A percentile compares a stretch with the other conserved stretches of the same genome.
Evolutionary conservation across 2,329 filamentous ascomycete genomes (phyloP).

Genomic region (Fusarium tuaranense): DNA sequence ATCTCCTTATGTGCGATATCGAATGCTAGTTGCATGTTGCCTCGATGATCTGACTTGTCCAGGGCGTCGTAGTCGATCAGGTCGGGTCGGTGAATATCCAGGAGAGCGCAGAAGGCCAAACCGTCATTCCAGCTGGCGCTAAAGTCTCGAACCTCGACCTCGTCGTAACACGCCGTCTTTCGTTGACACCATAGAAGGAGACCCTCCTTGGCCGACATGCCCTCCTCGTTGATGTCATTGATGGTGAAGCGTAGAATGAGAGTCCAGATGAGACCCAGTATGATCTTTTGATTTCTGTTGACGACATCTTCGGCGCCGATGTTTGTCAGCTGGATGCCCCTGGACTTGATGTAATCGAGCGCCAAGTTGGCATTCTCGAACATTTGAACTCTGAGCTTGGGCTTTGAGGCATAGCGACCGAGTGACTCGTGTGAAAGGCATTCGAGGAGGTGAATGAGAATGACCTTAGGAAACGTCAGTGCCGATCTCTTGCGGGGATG

Average conservation of each 20-base stretch:
- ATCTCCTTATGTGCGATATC: constrained; percentile 97
- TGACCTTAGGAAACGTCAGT: constrained; percentile 68
- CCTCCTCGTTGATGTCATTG: constrained; percentile 97
- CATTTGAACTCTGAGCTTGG: constrained; percentile 93
- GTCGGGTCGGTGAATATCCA: constrained; percentile 97
- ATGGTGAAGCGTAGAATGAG: constrained; percentile 98
- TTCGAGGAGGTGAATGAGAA: constrained; percentile 96
- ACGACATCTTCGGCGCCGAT: constrained; percentile 99
- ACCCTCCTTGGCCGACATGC: constrained; percentile 97
- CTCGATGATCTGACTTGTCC: constrained; percentile 92
- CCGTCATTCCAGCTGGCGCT: constrained; percentile 98
- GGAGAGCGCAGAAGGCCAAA: constrained; percentile 92
- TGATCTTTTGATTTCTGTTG: constrained; percentile 97
- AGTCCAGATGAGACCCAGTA: constrained; percentile 97
- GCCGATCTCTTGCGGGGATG: not conserved
- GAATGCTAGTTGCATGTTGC: constrained; percentile 98
- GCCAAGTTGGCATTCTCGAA: constrained; percentile 99
- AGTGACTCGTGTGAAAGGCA: constrained; percentile 95
- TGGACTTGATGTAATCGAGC: constrained; percentile 90
- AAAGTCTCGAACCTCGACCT: constrained; percentile 95
- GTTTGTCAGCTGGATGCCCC: constrained; percentile 97
- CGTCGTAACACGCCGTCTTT: constrained; percentile 98
- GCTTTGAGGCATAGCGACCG: constrained; percentile 95
- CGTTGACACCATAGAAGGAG: constrained; percentile 96
- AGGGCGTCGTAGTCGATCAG: constrained; percentile 96